phyloP scores from a whole-genome alignment of 2,329 filamentous ascomycete species.

The Penicillium sclerotigenum region DNA sequence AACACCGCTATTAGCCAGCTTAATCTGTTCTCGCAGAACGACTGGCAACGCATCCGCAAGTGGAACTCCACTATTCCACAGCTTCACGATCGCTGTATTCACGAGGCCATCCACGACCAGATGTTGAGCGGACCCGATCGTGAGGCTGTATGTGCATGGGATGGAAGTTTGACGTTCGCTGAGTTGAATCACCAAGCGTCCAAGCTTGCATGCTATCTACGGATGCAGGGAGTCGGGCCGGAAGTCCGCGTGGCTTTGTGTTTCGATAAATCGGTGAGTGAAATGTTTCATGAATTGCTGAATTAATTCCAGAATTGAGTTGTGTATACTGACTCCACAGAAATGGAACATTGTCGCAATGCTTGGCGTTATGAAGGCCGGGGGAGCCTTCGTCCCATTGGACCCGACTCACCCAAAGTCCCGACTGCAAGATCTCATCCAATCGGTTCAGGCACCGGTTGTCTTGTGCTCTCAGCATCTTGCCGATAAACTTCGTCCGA shows the following conservation, averaged over 20 bases:
- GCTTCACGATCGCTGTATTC: constrained; percentile 39
- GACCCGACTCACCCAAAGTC: constrained; percentile 40
- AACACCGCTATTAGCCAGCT: constrained; percentile 46
- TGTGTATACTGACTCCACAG: constrained; percentile 17
- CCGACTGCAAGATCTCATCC: constrained; percentile 35
- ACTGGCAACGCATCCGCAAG: constrained; percentile 53
- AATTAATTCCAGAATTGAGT: neutral
- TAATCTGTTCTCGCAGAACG: constrained; percentile 55
- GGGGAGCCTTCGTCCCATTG: constrained; percentile 42
- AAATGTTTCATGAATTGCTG: neutral
- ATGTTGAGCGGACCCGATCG: constrained; percentile 34
- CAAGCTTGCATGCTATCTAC: constrained; percentile 37
- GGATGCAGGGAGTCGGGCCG: constrained; percentile 41
- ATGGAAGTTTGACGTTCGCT: constrained; percentile 38
- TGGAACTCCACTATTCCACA: constrained; percentile 50
- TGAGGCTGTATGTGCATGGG: constrained; percentile 40
- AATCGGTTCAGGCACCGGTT: constrained; percentile 33
- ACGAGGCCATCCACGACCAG: constrained; percentile 39
- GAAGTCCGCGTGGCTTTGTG: constrained; percentile 38
- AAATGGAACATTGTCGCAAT: constrained; percentile 45
- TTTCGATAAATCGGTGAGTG: constrained; percentile 44
- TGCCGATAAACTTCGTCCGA: constrained; percentile 17
- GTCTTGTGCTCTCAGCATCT: constrained; percentile 35
- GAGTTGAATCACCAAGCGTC: constrained; percentile 40
- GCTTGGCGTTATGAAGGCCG: constrained; percentile 43